Conservation (phyloP, 129 eudicot genomes). For the Scalesia atractyloides region DNA sequence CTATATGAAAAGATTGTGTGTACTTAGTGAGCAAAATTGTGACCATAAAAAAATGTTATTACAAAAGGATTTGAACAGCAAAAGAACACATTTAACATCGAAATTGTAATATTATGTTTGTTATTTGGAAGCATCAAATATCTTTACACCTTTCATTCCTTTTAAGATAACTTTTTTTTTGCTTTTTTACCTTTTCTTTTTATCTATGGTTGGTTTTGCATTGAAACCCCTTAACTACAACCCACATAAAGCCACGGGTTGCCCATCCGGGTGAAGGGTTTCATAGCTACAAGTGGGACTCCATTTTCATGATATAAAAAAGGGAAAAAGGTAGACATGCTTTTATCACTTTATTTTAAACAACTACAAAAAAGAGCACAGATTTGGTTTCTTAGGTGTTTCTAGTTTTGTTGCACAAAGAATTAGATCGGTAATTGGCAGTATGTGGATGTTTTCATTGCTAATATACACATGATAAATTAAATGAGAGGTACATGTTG, state of each 20-base stretch:
- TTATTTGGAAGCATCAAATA: conserved; percentile 20
- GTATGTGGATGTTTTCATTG: background rate
- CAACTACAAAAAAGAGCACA: conserved; percentile 4
- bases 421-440: conserved; percentile 17
- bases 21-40: too few relatives aligned
- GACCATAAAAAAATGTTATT: background rate
- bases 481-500: background rate
- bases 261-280: conserved; percentile 30
- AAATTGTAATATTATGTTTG: conserved; percentile 12
- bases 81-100: background rate
- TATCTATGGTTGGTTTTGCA: conserved; percentile 17
- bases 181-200: conserved; percentile 27
- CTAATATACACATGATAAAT: too few relatives aligned
- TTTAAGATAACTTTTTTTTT: conserved; percentile 27
- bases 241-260: conserved; percentile 31
- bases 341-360: conserved; percentile 19
- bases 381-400: conserved; percentile 13
- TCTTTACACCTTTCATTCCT: conserved; percentile 36
- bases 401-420: conserved; percentile 18
- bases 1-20: too few relatives aligned
- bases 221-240: conserved; percentile 31
- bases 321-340: conserved; percentile 16
- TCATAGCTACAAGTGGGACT: conserved; percentile 28
- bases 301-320: background rate
- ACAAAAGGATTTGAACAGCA: background rate